Conservation (phyloP, 306 rosid species). For the Carpinus fangiana region DNA sequence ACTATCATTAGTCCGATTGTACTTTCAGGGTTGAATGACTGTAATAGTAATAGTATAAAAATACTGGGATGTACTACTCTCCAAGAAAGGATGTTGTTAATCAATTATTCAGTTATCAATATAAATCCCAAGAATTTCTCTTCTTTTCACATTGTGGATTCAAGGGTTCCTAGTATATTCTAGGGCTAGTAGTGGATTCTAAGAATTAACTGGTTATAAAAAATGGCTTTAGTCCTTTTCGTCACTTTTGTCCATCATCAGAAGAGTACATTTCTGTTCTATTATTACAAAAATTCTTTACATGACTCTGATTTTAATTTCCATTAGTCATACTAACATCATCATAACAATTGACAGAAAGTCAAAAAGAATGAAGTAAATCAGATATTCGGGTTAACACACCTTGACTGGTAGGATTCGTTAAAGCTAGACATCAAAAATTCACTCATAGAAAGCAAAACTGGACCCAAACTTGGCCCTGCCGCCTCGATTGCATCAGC, state of each 20-base stretch:
- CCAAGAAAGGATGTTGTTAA: neutral
- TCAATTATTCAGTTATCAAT: neutral
- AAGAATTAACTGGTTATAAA: neutral
- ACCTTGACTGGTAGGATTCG: conserved; percentile 97
- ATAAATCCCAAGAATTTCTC: neutral
- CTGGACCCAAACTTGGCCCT: conserved; percentile 83
- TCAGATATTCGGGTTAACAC: conserved; percentile 28
- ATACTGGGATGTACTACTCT: neutral
- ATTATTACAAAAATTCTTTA: neutral
- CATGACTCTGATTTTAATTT: conserved; percentile 17
- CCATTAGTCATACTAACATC: neutral
- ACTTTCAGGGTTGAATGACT: neutral
- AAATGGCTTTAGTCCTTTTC: neutral
- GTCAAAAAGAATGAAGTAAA: conserved; percentile 14
- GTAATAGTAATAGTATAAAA: neutral
- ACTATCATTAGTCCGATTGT: too few relatives aligned
- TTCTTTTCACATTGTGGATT: neutral
- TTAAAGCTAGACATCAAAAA: conserved; percentile 97
- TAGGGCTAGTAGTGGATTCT: neutral
- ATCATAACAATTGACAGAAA: conserved; percentile 12
- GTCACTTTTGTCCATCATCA: neutral
- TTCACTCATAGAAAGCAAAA: conserved; percentile 86
- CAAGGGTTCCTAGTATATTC: neutral
- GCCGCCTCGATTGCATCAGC: conserved; percentile 83
- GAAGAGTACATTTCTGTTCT: neutral